These are phyloP conservation scores for Talaromyces stipitatus DNA, from an alignment of 495 filamentous ascomycete species.

Conservation along the genomic window DNA sequence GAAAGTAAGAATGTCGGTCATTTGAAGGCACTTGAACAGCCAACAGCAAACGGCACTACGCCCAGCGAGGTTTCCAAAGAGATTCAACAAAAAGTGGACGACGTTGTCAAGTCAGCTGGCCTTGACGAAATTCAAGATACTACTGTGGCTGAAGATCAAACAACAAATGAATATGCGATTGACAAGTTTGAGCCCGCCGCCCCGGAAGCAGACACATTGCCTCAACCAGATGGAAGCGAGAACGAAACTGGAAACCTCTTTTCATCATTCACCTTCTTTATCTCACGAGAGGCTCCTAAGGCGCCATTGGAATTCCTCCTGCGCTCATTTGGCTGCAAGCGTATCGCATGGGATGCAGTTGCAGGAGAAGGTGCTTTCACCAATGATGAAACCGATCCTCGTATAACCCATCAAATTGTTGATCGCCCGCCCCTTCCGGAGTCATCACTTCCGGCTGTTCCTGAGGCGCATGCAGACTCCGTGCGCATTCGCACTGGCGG, in stretches of 20 bases:
- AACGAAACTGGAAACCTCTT: constrained; percentile 60
- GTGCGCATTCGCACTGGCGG: constrained; percentile 41
- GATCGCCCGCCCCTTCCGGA: constrained; percentile 74
- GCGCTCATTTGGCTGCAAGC: constrained; percentile 89
- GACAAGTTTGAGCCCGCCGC: constrained; percentile 82
- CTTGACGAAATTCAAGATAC: constrained; percentile 36
- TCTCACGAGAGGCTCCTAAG: constrained; percentile 89
- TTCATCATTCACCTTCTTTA: constrained; percentile 78
- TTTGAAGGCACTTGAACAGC: constrained; percentile 45
- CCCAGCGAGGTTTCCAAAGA: constrained; percentile 38
- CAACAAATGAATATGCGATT: constrained; percentile 57
- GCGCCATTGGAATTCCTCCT: constrained; percentile 90
- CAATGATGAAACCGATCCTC: constrained; percentile 72
- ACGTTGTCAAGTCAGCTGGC: constrained; percentile 38
- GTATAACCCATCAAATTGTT: constrained; percentile 94
- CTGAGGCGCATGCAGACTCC: constrained; percentile 44
- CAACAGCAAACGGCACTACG: constrained; percentile 25
- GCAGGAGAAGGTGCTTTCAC: constrained; percentile 90
- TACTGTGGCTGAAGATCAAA: constrained; percentile 30
- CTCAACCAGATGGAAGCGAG: constrained; percentile 63
- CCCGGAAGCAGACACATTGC: constrained; percentile 73
- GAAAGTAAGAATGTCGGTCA: constrained; percentile 61
- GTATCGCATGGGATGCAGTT: constrained; percentile 86
- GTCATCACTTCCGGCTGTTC: constrained; percentile 47
- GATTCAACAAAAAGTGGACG: constrained; percentile 48